Base-by-base conservation (phyloP, 495 filamentous ascomycete species). In the Podospora didyma region DNA sequence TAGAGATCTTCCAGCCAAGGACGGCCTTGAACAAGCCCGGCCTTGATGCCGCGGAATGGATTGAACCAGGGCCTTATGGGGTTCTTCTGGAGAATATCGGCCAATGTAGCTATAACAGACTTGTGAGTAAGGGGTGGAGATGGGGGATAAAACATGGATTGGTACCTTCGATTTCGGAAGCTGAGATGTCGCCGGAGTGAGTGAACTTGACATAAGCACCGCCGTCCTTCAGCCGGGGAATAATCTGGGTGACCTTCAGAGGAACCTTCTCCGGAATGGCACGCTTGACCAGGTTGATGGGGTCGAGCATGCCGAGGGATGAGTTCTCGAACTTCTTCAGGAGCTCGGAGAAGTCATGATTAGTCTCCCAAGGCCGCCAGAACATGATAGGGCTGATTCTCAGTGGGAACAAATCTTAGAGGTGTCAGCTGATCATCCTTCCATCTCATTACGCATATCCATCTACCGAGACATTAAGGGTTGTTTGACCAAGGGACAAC, bases 1-100 rank as follows among this genome's bases (percentile, higher is more conserved):
- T 88, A 87, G 2, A 98, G 74, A 71, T 98, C 94, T 63, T 98
- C 94, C 19, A 97, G 76, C 94, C 94, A 98, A 0, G 94, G 94
- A n/a, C 81, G 80, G 11, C 94, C 94, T 17, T 80, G 71, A 10
- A 98, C 95, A 9, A 88, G 73, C 42, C 82, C 81, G 5, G 84
- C 80, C 34, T 79, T 81, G 52, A 93, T 86, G 20, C 76, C 70
- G n/a, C 81, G 78, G 49, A 95, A 86, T 1, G 92, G 92, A 57
- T 86, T 93, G 74, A 91, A 96, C 86, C 91, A 92, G 26, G 93
- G 93, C 58, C 82, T 88, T 47, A 96, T 84, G 0, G 84, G 85
- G n/a, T 86, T 76, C 48, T 91, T 73, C 44, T 79, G 71, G 0
- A 97, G 74, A 58, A 88, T 65, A 28, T 72, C 67, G 1, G 61